phyloP scores from a whole-genome alignment of 768 basidiomycete genomes.

The Tylopilus vinaceipallidus region DNA sequence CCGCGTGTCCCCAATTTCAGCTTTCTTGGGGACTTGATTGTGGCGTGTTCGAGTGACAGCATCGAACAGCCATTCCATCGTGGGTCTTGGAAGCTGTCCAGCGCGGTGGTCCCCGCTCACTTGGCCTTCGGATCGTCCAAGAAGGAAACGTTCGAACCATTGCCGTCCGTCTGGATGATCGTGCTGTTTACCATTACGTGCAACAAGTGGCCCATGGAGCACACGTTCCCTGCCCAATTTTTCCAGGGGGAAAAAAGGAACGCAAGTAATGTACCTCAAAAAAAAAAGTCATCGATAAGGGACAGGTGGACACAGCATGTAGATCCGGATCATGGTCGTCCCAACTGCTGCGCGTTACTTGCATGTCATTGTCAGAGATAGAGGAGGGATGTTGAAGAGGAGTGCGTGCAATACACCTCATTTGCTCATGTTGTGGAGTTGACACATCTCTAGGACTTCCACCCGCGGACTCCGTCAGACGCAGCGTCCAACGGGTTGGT shows the following conservation, averaged over 20 bases:
- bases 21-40: slow-evolving; percentile 7
- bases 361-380: background rate
- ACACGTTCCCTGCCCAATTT: background rate
- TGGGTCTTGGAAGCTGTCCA: background rate
- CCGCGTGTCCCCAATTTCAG: background rate
- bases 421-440: background rate
- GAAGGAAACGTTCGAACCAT: slow-evolving; percentile 6
- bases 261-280: background rate
- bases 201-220: background rate
- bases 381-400: background rate
- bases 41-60: slow-evolving; percentile 13
- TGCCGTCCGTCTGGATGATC: background rate
- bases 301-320: background rate
- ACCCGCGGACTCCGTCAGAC: slow-evolving; percentile 6
- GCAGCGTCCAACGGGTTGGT: background rate
- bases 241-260: slow-evolving; percentile 2
- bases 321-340: slow-evolving; percentile 3
- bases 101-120: background rate
- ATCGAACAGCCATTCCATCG: slow-evolving; percentile 3
- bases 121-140: slow-evolving; percentile 10
- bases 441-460: background rate
- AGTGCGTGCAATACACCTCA: slow-evolving; percentile 1
- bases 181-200: slow-evolving; percentile 12
- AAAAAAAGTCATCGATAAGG: background rate
- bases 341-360: background rate